Conservation (phyloP, 1,284 basidiomycete genomes). For the Ganoderma meredithae region DNA sequence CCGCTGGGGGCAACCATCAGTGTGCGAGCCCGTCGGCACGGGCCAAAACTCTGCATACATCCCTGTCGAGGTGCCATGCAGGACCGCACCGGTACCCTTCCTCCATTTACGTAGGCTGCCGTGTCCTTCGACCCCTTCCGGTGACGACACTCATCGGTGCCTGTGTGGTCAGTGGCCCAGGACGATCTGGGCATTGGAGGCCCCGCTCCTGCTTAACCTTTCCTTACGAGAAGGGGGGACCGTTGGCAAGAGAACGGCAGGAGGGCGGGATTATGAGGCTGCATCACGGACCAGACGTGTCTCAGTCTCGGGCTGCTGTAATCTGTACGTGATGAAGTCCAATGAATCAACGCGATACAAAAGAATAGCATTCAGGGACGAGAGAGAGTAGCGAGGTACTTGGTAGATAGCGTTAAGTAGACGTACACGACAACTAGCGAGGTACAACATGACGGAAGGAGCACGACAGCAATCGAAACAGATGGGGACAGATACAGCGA, state of each 20-base stretch:
- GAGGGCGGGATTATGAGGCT: not conserved
- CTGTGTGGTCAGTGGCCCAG: not conserved
- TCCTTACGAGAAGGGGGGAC: not conserved
- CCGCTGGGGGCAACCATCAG: slow-evolving; percentile 3
- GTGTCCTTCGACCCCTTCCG: not conserved
- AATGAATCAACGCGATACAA: slow-evolving; percentile 1
- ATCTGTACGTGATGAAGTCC: not conserved
- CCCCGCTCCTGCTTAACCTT: not conserved
- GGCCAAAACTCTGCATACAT: not conserved
- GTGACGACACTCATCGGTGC: not conserved
- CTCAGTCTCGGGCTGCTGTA: not conserved
- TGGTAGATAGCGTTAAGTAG: slow-evolving; percentile 9
- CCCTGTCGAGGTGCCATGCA: not conserved
- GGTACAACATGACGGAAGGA: slow-evolving; percentile 4
- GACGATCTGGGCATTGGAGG: not conserved
- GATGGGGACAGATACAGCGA: slow-evolving; percentile 9
- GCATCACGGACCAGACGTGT: not conserved
- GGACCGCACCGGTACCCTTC: not conserved
- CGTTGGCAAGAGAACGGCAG: not conserved
- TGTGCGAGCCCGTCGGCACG: not conserved
- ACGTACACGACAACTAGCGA: slow-evolving; percentile 4
- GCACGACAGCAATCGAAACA: slow-evolving; percentile 1
- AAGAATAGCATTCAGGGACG: slow-evolving; percentile 10
- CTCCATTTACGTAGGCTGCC: slow-evolving; percentile 1
- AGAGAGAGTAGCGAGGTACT: not conserved